phyloP scores from a whole-genome alignment of 2,329 filamentous ascomycete genomes.

The Apiospora phragmitis region DNA sequence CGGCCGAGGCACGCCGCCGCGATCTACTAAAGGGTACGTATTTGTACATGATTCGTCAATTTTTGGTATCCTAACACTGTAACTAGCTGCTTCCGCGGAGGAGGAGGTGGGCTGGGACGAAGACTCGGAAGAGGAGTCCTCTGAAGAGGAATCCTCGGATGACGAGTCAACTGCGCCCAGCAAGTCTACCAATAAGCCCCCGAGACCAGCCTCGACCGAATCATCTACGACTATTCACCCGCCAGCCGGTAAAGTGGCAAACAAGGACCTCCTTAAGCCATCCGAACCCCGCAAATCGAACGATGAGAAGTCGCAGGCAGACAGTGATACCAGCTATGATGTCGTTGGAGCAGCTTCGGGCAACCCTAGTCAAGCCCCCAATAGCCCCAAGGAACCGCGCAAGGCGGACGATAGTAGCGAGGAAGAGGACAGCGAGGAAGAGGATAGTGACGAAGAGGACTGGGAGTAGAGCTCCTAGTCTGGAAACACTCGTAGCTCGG shows the following conservation, averaged over 20 bases:
- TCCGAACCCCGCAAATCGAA: conserved; percentile 72
- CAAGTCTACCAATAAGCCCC: conserved; percentile 40
- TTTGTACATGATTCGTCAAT: conserved; percentile 11
- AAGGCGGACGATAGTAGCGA: conserved; percentile 66
- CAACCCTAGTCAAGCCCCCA: conserved; percentile 74
- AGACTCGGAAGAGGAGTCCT: conserved; percentile 58
- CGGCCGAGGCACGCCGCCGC: conserved; percentile 82
- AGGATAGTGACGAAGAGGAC: conserved; percentile 63
- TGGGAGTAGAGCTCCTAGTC: conserved; percentile 29
- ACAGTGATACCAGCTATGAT: conserved; percentile 96
- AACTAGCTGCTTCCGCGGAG: conserved; percentile 65
- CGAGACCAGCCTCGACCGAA: conserved; percentile 45
- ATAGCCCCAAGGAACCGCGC: conserved; percentile 58
- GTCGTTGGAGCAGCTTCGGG: conserved; percentile 79
- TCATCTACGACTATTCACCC: conserved; percentile 65
- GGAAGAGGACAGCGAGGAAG: conserved; percentile 35
- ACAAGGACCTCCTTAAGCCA: conserved; percentile 56
- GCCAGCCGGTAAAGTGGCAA: conserved; percentile 36
- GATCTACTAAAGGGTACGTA: conserved; percentile 85
- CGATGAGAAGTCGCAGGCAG: conserved; percentile 85
- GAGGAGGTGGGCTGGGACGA: conserved; percentile 69
- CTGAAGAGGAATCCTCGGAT: conserved; percentile 20
- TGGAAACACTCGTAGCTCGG: not conserved
- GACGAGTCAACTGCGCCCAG: conserved; percentile 24
- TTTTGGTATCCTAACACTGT: conserved; percentile 30